Evolutionary conservation across 495 filamentous ascomycete genomes (phyloP), one percentile per base, ranked within the genome.

Genomic region (Schizothecium vesticola): DNA sequence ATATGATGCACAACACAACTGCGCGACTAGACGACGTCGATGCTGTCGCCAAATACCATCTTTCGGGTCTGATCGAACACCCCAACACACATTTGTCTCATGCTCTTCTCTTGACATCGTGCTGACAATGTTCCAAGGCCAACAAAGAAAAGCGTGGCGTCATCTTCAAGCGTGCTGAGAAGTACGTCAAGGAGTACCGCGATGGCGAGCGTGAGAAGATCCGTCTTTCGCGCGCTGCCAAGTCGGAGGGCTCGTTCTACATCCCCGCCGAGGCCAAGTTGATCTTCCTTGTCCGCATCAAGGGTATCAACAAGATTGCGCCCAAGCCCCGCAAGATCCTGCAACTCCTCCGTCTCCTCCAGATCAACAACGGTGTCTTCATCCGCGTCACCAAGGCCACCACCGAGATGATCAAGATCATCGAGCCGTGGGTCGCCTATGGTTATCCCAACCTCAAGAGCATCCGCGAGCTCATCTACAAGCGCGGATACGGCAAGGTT

Each of bases 221-320:
- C 83, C 93, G 94, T 76, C 92, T 98, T 56, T 79, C 83, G 73
- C 94, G 95, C 70, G 81, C 91, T 71, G 90, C 92, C 78, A 96
- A 96, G 87, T 86, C 93, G 84, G 88, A 94, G 78, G 93, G 92
- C 81, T 91, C 88, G 80, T 96, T 91, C 91, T 92, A 95, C 84
- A 90, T 99, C 73, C 88, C 90, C 67, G 94, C 91, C 67, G 92
- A 99, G 89, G 86, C 91, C 81, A 97, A 97, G 87, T 86, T 99
- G 71, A 92, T 94, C 88, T 99, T 99, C 83, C 90, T 99, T 78
- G 83, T 98, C 85, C 96, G 95, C 84, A 98, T 99, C 88, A 99
- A 99, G 91, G 95, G 95, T 96, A 99, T 99, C 93, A 98, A 98
- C 91, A 98, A 99, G 90, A 98, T 99, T 74, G 88, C 95, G 79